Evolutionary conservation across 2,329 filamentous ascomycete genomes (phyloP), one percentile per base, ranked within the genome.

Genomic region (Anthostomella pinea): DNA sequence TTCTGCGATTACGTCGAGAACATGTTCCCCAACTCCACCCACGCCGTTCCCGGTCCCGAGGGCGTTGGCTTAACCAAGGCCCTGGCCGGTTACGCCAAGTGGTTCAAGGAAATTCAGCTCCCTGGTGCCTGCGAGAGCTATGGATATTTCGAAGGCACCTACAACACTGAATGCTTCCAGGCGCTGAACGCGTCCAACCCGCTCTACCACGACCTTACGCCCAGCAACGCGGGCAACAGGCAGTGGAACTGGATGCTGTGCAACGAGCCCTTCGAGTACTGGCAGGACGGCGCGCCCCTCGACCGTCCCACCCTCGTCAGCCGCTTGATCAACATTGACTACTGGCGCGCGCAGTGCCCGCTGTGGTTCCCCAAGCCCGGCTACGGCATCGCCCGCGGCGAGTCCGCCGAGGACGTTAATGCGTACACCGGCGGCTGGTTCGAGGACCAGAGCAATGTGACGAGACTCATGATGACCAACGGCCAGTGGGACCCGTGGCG

Each of bases 241-340:
- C 73, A 77, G 46, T 79, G 72, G 73, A 58, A 63, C 10, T 79
- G 73, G 73, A 66, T 79, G 55, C 60, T 69, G 5, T 79, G 75
- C 62, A 77, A 78, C 54, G 62, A 67, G 41, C 64, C 65, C 30
- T 60, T 69, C 29, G 62, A 59, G 42, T 66, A 53, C 47, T 66
- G 63, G 59, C 60, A 65, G 41, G 64, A 67, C 46, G 71, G 68
- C 11, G 70, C 73, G 1, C 74, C 74, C 0, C 31, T 48, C 3
- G 58, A 52, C 38, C 52, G 51, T 0, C 60, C 70, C 0, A 68
- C 66, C 3, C 60, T 69, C 23, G 62, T 68, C 30, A 67, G 65
- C 3, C 61, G 64, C 11, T 56, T 62, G 11, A 54, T 66, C 33
- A 54, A 55, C 38, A 47, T 52, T 18, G 48, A 51, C 43, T 63